Evolutionary conservation across 176 grass and related monocot species (phyloP).

Genomic region (Carex scoparia): DNA sequence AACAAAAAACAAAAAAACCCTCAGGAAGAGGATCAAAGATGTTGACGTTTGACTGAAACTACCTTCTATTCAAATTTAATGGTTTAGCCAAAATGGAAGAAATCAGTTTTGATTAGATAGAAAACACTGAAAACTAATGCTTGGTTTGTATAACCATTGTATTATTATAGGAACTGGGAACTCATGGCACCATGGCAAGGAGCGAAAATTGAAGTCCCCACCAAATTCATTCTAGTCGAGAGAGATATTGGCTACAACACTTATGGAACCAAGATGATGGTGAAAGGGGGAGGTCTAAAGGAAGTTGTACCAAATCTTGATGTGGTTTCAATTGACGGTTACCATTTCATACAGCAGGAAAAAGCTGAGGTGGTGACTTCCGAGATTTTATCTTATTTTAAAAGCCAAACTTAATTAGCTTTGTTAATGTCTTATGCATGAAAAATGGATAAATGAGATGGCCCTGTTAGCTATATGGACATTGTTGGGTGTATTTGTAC

Average conservation of each 20-base stretch:
- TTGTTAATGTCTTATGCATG: background rate
- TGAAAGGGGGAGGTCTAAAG: constrained; percentile 33
- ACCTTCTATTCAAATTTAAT: too few species aligned
- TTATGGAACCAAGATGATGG: constrained; percentile 1
- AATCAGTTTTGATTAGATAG: background rate
- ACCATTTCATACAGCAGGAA: constrained; percentile 60
- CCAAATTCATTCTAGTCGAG: constrained; percentile 28
- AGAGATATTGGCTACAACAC: constrained; percentile 31
- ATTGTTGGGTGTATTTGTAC: too few species aligned
- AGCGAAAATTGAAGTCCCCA: constrained; percentile 31
- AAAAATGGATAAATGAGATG: background rate
- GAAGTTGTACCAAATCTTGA: constrained; percentile 34
- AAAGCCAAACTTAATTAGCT: background rate
- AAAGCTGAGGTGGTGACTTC: constrained; percentile 39
- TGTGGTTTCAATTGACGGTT: constrained; percentile 34
- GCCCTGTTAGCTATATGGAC: background rate
- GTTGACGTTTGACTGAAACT: too few species aligned
- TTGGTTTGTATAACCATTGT: background rate
- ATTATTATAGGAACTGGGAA: constrained; percentile 35
- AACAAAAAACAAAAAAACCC: too few species aligned
- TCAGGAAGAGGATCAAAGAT: too few species aligned
- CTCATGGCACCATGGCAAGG: constrained; percentile 46
- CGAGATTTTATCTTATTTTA: constrained; percentile 49
- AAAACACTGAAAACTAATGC: background rate
- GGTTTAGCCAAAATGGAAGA: background rate